phyloP scores from a whole-genome alignment of 2,329 filamentous ascomycete species.

The Colletotrichum sp. region DNA sequence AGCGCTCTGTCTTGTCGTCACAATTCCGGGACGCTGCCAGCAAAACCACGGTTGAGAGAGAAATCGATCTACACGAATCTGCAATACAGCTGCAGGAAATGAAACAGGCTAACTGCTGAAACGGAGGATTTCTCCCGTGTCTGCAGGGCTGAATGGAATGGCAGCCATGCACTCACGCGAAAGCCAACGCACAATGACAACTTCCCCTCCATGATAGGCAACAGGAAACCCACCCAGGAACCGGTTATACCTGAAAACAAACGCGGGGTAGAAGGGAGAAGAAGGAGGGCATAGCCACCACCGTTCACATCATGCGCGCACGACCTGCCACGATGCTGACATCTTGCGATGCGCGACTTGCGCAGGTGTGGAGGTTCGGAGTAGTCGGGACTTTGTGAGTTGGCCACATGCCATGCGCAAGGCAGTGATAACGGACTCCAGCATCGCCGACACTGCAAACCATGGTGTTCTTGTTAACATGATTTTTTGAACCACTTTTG shows the following conservation, averaged over 20 bases:
- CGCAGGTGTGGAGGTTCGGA: background rate
- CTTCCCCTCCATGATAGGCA: background rate
- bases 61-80: background rate
- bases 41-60: background rate
- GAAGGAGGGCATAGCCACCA: constrained; percentile 14
- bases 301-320: background rate
- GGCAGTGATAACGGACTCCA: background rate
- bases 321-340: background rate
- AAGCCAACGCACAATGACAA: constrained; percentile 4
- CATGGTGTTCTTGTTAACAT: background rate
- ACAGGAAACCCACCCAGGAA: background rate
- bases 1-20: background rate
- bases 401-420: background rate
- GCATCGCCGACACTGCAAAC: background rate
- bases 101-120: constrained; percentile 12
- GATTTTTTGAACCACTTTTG: background rate
- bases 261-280: constrained; percentile 8
- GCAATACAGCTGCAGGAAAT: background rate
- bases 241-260: background rate
- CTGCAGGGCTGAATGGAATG: constrained; percentile 11
- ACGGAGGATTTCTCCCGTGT: background rate
- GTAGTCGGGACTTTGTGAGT: background rate
- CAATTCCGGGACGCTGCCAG: background rate
- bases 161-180: background rate
- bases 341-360: background rate